Evolutionary conservation across 1,284 basidiomycete genomes (phyloP).

Genomic region (Ganoderma sinense): DNA sequence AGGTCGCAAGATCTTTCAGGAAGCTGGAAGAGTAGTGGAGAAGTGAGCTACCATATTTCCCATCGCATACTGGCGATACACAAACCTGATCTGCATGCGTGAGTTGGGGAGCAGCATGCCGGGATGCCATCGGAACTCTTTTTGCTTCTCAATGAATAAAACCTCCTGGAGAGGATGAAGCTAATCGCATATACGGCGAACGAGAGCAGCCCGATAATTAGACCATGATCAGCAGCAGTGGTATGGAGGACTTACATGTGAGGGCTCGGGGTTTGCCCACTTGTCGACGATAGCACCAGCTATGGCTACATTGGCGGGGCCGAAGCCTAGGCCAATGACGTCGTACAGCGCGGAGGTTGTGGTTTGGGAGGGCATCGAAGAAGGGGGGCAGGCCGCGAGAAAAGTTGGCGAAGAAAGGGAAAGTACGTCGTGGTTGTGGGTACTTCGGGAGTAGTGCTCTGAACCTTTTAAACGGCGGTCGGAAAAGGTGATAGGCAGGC

Average conservation of each 20-base stretch:
- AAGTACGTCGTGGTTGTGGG: constrained; percentile 17
- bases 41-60: constrained; percentile 22
- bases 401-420: constrained; percentile 20
- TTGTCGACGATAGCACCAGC: constrained; percentile 61
- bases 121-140: constrained; percentile 62
- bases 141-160: constrained; percentile 61
- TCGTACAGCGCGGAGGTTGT: constrained; percentile 46
- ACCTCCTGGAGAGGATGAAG: constrained; percentile 41
- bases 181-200: constrained; percentile 14
- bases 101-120: constrained; percentile 65
- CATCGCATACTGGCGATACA: constrained; percentile 6
- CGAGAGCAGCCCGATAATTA: constrained; percentile 2
- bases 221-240: constrained; percentile 13
- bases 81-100: constrained; percentile 65
- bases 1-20: constrained; percentile 66
- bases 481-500: constrained; percentile 16
- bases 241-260: constrained; percentile 16
- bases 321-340: constrained; percentile 63
- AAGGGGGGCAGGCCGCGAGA: constrained; percentile 13
- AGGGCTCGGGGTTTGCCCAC: constrained; percentile 22
- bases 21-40: constrained; percentile 45
- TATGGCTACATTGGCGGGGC: constrained; percentile 65
- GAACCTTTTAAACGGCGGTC: constrained; percentile 28
- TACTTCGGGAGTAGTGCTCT: constrained; percentile 18
- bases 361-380: constrained; percentile 16